phyloP scores from a whole-genome alignment of 1,284 basidiomycete genomes.

The Papiliotrema laurentii region DNA sequence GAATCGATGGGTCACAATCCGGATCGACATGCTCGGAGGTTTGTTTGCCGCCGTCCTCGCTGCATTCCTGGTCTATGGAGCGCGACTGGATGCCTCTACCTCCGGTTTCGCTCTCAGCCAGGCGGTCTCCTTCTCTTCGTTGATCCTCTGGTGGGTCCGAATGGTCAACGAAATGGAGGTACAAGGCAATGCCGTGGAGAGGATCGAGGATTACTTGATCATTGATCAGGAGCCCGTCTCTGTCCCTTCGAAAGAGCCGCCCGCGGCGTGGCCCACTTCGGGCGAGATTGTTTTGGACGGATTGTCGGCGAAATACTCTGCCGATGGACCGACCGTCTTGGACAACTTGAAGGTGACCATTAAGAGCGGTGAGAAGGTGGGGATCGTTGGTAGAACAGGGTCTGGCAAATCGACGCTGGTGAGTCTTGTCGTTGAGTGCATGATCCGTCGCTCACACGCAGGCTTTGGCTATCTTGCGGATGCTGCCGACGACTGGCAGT shows the following conservation, averaged over 20 bases:
- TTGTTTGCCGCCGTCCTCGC: conserved; percentile 39
- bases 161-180: conserved; percentile 50
- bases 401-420: conserved; percentile 61
- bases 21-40: conserved; percentile 46
- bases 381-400: conserved; percentile 66
- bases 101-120: conserved; percentile 48
- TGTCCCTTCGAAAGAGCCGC: conserved; percentile 56
- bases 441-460: neutral
- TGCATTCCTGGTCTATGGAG: conserved; percentile 44
- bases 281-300: conserved; percentile 62
- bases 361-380: conserved; percentile 59
- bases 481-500: conserved; percentile 58
- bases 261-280: conserved; percentile 72
- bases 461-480: conserved; percentile 48
- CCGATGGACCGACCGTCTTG: conserved; percentile 53
- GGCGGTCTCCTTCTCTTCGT: conserved; percentile 41
- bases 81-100: conserved; percentile 33
- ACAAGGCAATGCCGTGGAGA: conserved; percentile 56
- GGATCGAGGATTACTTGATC: conserved; percentile 65
- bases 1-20: conserved; percentile 46
- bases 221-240: conserved; percentile 66
- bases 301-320: conserved; percentile 45
- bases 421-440: neutral
- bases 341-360: conserved; percentile 57
- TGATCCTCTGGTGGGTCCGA: conserved; percentile 34